phyloP scores from a whole-genome alignment of 2,329 filamentous ascomycete genomes.

The Fusarium sterilihyphosum region DNA sequence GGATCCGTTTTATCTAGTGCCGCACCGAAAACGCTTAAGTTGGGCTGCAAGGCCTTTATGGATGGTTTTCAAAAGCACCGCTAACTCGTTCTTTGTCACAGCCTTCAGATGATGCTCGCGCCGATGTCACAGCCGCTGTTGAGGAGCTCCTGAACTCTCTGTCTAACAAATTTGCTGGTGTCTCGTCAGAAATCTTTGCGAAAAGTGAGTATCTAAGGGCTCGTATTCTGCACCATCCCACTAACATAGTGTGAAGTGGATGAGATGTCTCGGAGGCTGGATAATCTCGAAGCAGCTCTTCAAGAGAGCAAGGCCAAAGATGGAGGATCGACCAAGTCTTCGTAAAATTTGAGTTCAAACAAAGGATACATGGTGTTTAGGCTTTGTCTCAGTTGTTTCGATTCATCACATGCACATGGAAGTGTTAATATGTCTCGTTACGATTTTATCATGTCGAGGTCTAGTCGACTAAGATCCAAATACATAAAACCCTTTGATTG shows the following conservation, averaged over 20 bases:
- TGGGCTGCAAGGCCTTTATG: slow-evolving; percentile 3
- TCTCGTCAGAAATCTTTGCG: slow-evolving; percentile 87
- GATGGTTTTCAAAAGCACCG: slow-evolving; percentile 6
- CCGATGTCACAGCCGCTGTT: slow-evolving; percentile 80
- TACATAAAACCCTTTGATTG: slow-evolving; percentile 27
- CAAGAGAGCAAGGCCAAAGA: slow-evolving; percentile 64
- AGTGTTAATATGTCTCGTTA: slow-evolving; percentile 9
- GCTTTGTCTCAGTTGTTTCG: slow-evolving; percentile 22
- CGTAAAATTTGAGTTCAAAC: neutral
- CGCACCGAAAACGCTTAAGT: neutral
- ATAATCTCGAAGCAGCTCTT: slow-evolving; percentile 82
- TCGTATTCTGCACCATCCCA: neutral
- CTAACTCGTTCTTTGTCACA: slow-evolving; percentile 39
- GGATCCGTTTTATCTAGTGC: neutral
- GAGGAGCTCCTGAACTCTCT: slow-evolving; percentile 88
- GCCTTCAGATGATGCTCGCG: slow-evolving; percentile 59
- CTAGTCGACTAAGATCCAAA: slow-evolving; percentile 31
- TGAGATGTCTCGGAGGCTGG: slow-evolving; percentile 88
- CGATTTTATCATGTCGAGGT: slow-evolving; percentile 30
- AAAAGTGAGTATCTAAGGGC: slow-evolving; percentile 75
- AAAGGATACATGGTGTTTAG: slow-evolving; percentile 19
- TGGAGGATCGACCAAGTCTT: slow-evolving; percentile 50
- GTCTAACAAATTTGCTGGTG: slow-evolving; percentile 83
- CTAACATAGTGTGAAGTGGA: slow-evolving; percentile 73
- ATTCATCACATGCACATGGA: slow-evolving; percentile 20